Percentiles rank a stretch among this genome's conserved stretches.
Conservation (phyloP, 352 stramenopile genomes). For the Thraustotheca clavata region DNA sequence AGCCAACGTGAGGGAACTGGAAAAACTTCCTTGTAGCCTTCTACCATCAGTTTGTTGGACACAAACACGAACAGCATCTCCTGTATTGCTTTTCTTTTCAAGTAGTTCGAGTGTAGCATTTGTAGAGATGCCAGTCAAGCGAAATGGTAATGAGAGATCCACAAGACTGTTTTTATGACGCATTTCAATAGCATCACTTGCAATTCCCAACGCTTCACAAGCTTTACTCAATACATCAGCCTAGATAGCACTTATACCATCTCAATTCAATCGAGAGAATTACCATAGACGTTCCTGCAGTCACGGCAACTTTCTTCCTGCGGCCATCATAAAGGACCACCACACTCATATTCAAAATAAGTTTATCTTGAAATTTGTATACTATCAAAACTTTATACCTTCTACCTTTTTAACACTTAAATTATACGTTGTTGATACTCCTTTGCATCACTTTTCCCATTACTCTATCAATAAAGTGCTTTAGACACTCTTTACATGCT, state of each 20-base stretch:
- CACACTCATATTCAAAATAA: constrained; percentile 62
- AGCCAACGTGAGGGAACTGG: constrained; percentile 42
- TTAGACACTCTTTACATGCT: too few relatives aligned
- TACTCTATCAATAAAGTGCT: too few relatives aligned
- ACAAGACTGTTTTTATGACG: constrained; percentile 51
- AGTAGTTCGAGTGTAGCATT: constrained; percentile 66
- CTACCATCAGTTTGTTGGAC: constrained; percentile 69
- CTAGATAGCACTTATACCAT: constrained; percentile 25
- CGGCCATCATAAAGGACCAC: constrained; percentile 63
- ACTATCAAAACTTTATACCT: too few relatives aligned
- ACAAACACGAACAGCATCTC: constrained; percentile 40
- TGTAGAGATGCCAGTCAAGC: constrained; percentile 77
- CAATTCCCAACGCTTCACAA: constrained; percentile 43
- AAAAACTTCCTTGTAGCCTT: constrained; percentile 58
- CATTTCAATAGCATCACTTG: constrained; percentile 43
- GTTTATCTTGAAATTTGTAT: too few relatives aligned
- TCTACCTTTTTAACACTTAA: too few relatives aligned
- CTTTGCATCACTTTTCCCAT: too few relatives aligned
- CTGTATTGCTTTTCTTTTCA: constrained; percentile 24
- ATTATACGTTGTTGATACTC: too few relatives aligned
- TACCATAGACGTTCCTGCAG: constrained; percentile 70
- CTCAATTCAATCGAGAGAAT: not conserved
- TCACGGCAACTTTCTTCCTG: constrained; percentile 67
- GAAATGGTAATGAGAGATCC: constrained; percentile 77
- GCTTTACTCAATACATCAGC: constrained; percentile 67